Base-by-base conservation (phyloP, 1,139 yeast genomes). In the Ogataea hybrid region DNA sequence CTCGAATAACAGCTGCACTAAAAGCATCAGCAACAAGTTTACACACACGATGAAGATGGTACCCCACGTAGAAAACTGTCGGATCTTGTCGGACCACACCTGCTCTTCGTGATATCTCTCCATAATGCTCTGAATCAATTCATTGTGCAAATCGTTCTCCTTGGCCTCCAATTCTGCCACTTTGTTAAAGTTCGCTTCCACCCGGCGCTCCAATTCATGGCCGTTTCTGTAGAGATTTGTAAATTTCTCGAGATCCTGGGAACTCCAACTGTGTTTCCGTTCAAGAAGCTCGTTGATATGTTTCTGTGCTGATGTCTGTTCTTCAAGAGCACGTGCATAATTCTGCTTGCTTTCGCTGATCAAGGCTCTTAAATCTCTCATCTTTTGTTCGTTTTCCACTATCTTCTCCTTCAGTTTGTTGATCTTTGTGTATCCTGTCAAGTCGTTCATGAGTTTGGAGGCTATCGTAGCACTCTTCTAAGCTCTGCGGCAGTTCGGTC, bases 31-130 rank as follows among this genome's bases (percentile, higher is more conserved):
- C 14, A 85, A 47, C 16, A 92, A 75, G 64, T 94, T 94, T 51
- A 89, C 75, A 1, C 90, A 94, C 95, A 89, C 89, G 38, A 94
- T 72, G 1, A 83, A 69, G 76, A 95, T 81, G 0, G 99, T 92
- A 1, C 97, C 98, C 95, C 96, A 94, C 0, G 98, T 90, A 8
- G 96, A 87, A 2, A 95, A 89, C 48, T 94, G 74, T 49, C 98
- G 70, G 47, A 92, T 92, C 62, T 90, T 90, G 64, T 94, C 98
- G 4, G 96, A 87, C 98, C 98, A 94, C 4, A 92, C 81, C 64
- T 94, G 98, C 57, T 94, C 99, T 59, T 94, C 98, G 50, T 92
- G 96, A 57, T 94, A 94, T 51, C 97, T 68, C 1, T 92, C 81
- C 54, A 90, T 70, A 27, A 94, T 92, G 53, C 87, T 82, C 48